Evolutionary conservation across 208 protist genomes (phyloP).

Genomic region (Leishmania martiniquensis): DNA sequence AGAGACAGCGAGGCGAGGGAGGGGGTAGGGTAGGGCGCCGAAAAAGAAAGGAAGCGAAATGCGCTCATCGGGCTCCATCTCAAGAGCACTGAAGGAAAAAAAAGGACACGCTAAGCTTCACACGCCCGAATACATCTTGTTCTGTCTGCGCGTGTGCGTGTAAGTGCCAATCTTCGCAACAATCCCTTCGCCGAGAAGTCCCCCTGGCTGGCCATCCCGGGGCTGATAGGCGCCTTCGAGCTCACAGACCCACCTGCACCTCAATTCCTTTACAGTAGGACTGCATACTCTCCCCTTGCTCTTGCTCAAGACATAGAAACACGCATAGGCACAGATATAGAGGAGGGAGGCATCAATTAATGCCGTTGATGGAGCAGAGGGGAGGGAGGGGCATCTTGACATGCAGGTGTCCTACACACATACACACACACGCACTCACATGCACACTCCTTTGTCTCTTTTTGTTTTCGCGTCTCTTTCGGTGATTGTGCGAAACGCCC

Average conservation of each 20-base stretch:
- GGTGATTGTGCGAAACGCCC: neutral
- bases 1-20: neutral
- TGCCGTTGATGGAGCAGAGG: conserved; percentile 1
- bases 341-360: neutral
- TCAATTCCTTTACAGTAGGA: conserved; percentile 1
- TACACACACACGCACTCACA: too few species aligned
- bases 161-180: neutral
- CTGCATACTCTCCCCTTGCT: too few species aligned
- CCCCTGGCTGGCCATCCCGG: neutral
- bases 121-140: neutral
- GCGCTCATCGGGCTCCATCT: conserved; percentile 4
- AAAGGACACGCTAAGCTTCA: neutral
- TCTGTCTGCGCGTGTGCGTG: neutral
- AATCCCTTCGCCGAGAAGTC: neutral
- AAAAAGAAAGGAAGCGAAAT: conserved; percentile 4
- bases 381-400: neutral
- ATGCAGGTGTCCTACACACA: neutral
- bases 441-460: conserved; percentile 15
- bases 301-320: neutral
- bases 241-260: neutral
- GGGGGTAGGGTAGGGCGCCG: neutral
- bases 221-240: neutral
- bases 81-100: neutral
- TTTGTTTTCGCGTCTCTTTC: conserved; percentile 10
- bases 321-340: neutral